Percentiles rank a stretch among this genome's conserved stretches.
Evolutionary conservation across 2,329 filamentous ascomycete species (phyloP).

Genomic region (Colletotrichum chlorophyti): DNA sequence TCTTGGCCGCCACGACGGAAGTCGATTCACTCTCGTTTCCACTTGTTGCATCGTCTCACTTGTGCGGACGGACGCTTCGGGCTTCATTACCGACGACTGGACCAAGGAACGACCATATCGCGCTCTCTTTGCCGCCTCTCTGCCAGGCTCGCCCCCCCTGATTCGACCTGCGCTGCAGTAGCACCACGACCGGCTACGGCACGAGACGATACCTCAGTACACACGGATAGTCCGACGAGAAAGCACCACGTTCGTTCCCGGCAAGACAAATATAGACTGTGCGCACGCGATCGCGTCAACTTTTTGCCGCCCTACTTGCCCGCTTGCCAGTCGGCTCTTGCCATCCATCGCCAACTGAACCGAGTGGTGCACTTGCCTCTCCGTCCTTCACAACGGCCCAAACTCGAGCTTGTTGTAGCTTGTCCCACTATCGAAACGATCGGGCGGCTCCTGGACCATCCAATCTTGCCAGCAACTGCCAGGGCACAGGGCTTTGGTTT

Average conservation of each 20-base stretch:
- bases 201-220: neutral
- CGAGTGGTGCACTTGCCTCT: neutral
- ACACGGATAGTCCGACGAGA: neutral
- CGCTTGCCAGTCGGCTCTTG: neutral
- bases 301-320: neutral
- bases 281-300: conserved; percentile 17
- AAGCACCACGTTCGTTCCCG: neutral
- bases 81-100: neutral
- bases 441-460: conserved; percentile 4
- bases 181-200: too few relatives aligned
- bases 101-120: neutral
- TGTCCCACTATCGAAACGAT: conserved; percentile 17
- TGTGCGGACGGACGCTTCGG: neutral
- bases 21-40: conserved; percentile 14
- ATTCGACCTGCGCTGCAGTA: too few relatives aligned
- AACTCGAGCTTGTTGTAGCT: neutral
- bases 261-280: neutral
- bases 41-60: neutral
- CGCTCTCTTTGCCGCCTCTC: neutral
- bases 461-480: too few relatives aligned
- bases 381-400: neutral
- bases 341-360: conserved; percentile 5
- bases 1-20: conserved; percentile 1
- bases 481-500: too few relatives aligned
- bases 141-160: too few relatives aligned